A percentile compares a stretch with the other conserved stretches of the same genome.
phyloP scores from a whole-genome alignment of 306 rosid genomes.

The Trifolium pratense region DNA sequence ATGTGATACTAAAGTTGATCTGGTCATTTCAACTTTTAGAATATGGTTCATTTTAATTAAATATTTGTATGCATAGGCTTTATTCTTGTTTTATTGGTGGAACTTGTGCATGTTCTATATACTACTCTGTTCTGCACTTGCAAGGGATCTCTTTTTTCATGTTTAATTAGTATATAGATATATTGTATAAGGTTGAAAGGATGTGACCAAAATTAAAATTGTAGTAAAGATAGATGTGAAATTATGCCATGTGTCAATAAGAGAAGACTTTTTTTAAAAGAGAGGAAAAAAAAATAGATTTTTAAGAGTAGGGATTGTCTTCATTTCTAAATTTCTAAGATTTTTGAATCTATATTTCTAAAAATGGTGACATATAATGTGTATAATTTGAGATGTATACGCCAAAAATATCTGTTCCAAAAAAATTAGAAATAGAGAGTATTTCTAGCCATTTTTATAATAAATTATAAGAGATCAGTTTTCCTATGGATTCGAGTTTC shows the following conservation, averaged over 20 bases:
- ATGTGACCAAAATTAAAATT: background rate
- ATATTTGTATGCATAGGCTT: conserved; percentile 36
- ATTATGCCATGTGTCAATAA: background rate
- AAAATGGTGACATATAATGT: no score
- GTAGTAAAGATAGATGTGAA: background rate
- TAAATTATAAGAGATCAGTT: no score
- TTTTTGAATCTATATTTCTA: no score
- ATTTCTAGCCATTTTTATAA: no score
- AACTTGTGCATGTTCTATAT: conserved; percentile 17
- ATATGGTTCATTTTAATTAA: conserved; percentile 48
- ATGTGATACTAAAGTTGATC: conserved; percentile 52
- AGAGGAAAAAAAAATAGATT: no score
- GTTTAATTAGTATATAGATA: conserved; percentile 17
- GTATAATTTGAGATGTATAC: no score
- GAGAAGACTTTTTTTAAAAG: background rate
- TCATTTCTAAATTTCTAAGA: no score
- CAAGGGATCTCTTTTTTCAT: conserved; percentile 26
- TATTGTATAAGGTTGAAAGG: background rate
- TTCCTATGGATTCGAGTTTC: no score
- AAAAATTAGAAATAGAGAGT: no score
- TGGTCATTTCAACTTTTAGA: conserved; percentile 44
- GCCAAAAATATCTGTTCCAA: no score
- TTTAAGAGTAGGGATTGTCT: no score
- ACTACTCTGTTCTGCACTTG: conserved; percentile 35
- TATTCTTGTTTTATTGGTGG: conserved; percentile 34